Conservation (phyloP, 2,329 filamentous ascomycete species). For the Thermoascus crustaceus region DNA sequence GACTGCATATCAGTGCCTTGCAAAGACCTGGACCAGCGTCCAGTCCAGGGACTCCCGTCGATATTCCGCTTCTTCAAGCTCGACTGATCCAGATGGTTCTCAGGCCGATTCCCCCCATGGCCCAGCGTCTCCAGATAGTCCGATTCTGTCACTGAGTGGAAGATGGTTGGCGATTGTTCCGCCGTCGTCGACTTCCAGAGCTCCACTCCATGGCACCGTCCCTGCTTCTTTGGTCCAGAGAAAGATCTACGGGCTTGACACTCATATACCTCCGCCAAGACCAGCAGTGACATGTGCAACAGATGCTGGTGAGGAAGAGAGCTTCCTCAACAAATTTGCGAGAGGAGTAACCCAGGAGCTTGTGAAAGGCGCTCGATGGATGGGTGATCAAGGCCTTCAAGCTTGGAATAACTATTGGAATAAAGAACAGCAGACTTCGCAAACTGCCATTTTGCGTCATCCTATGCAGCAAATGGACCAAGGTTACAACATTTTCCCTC, state of each 20-base stretch:
- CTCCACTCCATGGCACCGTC: conserved; percentile 35
- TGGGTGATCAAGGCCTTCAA: conserved; percentile 42
- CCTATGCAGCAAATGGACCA: conserved; percentile 23
- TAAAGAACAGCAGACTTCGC: conserved; percentile 27
- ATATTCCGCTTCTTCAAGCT: conserved; percentile 39
- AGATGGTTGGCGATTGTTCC: conserved; percentile 41
- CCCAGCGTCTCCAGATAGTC: conserved; percentile 21
- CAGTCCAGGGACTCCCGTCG: conserved; percentile 45
- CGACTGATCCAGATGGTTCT: conserved; percentile 37
- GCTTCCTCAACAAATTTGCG: conserved; percentile 40
- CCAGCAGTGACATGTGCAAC: conserved; percentile 37
- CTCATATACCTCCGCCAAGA: conserved; percentile 33
- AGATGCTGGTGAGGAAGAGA: conserved; percentile 40
- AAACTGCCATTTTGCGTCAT: conserved; percentile 21
- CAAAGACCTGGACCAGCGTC: conserved; percentile 85
- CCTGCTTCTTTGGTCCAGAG: conserved; percentile 25
- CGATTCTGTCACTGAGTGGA: conserved; percentile 37
- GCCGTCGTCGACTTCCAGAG: conserved; percentile 30
- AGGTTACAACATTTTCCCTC: conserved; percentile 34
- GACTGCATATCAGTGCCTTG: conserved; percentile 57
- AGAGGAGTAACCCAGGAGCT: conserved; percentile 44
- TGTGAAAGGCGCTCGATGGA: conserved; percentile 41
- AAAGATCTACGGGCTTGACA: conserved; percentile 34
- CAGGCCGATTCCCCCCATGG: conserved; percentile 30
- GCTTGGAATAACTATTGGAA: conserved; percentile 46